Percentiles rank a stretch among this genome's conserved stretches.
phyloP scores from a whole-genome alignment of 352 stramenopile genomes.

The Globisporangium irregulare region DNA sequence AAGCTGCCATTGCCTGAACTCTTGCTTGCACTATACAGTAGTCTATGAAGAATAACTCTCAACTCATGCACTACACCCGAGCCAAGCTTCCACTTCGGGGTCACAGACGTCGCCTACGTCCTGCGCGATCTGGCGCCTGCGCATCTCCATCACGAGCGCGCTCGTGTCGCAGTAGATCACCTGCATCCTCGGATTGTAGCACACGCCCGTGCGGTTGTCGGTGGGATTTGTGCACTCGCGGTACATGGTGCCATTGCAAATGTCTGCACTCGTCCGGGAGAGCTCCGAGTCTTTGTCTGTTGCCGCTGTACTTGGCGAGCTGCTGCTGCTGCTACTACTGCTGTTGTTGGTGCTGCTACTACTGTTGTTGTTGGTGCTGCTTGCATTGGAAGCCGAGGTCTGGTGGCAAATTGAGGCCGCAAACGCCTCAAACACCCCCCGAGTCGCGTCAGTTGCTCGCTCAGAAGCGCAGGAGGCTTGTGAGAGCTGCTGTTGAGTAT shows the following conservation, averaged over 20 bases:
- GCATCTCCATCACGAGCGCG: conserved; percentile 12
- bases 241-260: conserved; percentile 42
- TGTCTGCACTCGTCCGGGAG: conserved; percentile 19
- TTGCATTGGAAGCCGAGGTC: background rate
- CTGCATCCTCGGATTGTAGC: conserved; percentile 34
- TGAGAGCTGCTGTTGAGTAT: background rate
- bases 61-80: conserved; percentile 22
- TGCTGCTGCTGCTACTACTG: background rate
- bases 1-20: background rate
- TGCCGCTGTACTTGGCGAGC: conserved; percentile 7
- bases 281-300: conserved; percentile 17
- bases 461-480: conserved; percentile 3
- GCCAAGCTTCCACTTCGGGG: conserved; percentile 27
- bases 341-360: background rate
- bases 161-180: conserved; percentile 25
- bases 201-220: conserved; percentile 23
- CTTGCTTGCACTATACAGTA: background rate
- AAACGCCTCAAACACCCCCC: conserved; percentile 21
- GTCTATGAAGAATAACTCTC: background rate
- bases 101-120: conserved; percentile 25
- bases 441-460: conserved; percentile 17
- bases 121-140: conserved; percentile 4
- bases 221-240: conserved; percentile 23
- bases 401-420: conserved; percentile 19
- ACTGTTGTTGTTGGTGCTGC: background rate